A percentile compares a stretch with the other conserved stretches of the same genome.
phyloP scores from a whole-genome alignment of 441 rosid species.

The Breynia disticha region DNA sequence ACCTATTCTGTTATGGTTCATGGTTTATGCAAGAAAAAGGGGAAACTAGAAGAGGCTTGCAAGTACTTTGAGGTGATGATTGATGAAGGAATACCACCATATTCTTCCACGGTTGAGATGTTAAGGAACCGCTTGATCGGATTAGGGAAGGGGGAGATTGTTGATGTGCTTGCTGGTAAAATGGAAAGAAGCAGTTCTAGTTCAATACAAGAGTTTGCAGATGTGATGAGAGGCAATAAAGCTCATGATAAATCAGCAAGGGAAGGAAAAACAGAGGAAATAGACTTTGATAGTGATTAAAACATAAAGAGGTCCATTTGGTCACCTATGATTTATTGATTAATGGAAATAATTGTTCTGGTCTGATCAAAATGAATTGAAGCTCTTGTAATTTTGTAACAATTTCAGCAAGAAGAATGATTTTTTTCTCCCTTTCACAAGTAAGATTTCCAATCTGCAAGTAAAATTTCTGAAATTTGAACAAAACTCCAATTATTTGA shows the following conservation, averaged over 20 bases:
- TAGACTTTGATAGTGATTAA: constrained; percentile 50
- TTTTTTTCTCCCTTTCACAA: no score
- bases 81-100: constrained; percentile 85
- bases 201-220: constrained; percentile 54
- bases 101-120: constrained; percentile 60
- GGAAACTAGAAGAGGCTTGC: constrained; percentile 74
- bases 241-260: constrained; percentile 25
- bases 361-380: no score
- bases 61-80: constrained; percentile 87
- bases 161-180: constrained; percentile 63
- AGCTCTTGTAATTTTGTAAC: no score
- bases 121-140: constrained; percentile 58
- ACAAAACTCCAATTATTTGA: no score
- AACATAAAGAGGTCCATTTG: not conserved
- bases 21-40: constrained; percentile 66
- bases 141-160: constrained; percentile 43
- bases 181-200: constrained; percentile 68
- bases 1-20: constrained; percentile 80
- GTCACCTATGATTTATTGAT: no score
- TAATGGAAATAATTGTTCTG: no score
- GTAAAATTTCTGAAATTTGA: no score
- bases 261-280: constrained; percentile 47
- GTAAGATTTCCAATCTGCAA: no score
- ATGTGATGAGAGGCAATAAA: constrained; percentile 54
- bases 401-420: no score